A percentile compares a stretch with the other conserved stretches of the same genome.
Conservation (phyloP, 768 basidiomycete species). For the Collybia nuda region DNA sequence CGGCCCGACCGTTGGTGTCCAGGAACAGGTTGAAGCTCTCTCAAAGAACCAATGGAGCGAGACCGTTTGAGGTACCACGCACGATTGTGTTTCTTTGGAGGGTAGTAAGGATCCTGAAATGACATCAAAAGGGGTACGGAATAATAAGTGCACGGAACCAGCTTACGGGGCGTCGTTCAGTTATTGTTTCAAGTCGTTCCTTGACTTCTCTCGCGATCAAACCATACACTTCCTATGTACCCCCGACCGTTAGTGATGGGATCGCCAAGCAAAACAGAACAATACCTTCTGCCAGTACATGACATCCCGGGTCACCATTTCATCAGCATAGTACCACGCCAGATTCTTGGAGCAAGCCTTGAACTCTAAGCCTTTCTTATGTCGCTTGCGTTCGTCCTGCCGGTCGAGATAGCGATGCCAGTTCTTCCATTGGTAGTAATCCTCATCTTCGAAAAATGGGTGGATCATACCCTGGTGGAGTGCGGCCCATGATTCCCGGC, state of each 20-base stretch:
- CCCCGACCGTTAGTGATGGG: background rate
- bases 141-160: background rate
- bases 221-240: constrained; percentile 30
- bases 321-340: constrained; percentile 34
- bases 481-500: constrained; percentile 44
- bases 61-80: constrained; percentile 42
- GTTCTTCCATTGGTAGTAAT: constrained; percentile 41
- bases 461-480: constrained; percentile 35
- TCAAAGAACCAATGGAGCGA: constrained; percentile 33
- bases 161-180: constrained; percentile 29
- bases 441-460: constrained; percentile 38
- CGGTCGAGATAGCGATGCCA: constrained; percentile 44
- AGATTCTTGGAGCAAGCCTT: constrained; percentile 27
- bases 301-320: constrained; percentile 31
- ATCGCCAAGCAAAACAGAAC: background rate
- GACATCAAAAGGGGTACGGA: background rate
- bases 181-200: constrained; percentile 25
- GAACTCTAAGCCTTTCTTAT: constrained; percentile 31
- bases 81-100: constrained; percentile 31
- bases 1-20: too few relatives aligned
- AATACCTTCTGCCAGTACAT: constrained; percentile 34
- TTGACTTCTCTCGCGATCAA: constrained; percentile 23
- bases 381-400: constrained; percentile 30
- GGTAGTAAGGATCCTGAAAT: constrained; percentile 36
- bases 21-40: constrained; percentile 25